These are phyloP conservation scores for Cladosporium oxysporum DNA, from an alignment of 2,329 filamentous ascomycete species.

Conservation along the genomic window DNA sequence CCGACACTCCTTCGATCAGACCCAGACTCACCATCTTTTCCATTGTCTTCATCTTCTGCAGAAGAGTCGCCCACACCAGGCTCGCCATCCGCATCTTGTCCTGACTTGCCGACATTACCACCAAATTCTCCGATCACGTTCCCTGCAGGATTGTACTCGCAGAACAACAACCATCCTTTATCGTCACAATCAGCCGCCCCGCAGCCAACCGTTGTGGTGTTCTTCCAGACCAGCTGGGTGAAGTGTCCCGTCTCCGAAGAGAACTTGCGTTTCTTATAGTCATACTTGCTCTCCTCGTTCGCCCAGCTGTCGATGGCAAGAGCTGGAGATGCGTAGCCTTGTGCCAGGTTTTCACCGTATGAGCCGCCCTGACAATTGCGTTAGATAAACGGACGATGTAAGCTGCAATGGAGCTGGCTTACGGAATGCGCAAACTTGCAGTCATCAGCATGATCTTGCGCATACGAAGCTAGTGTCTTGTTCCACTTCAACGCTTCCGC, in stretches of 20 bases:
- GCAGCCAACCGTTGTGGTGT: conserved; percentile 35
- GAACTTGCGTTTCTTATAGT: conserved; percentile 32
- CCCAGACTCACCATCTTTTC: neutral
- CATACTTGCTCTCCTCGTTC: conserved; percentile 33
- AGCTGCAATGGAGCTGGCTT: neutral
- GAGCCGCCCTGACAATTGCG: conserved; percentile 28
- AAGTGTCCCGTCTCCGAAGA: conserved; percentile 34
- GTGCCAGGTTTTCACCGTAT: conserved; percentile 38
- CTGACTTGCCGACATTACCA: conserved; percentile 37
- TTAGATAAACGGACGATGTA: neutral
- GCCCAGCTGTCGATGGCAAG: conserved; percentile 36
- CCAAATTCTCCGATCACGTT: conserved; percentile 40
- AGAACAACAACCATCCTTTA: conserved; percentile 37
- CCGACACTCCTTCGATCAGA: neutral
- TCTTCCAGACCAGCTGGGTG: conserved; percentile 39
- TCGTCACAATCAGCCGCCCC: conserved; percentile 31
- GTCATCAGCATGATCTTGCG: conserved; percentile 31
- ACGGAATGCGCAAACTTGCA: conserved; percentile 38
- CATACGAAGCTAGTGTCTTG: conserved; percentile 31
- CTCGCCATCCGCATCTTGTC: conserved; percentile 27
- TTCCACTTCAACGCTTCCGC: conserved; percentile 33
- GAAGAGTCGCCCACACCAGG: conserved; percentile 25
- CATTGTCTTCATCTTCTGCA: neutral
- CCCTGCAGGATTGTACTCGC: conserved; percentile 42
- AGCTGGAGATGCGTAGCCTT: conserved; percentile 27